These are phyloP conservation scores for Phytophthora niederhauseri DNA, from an alignment of 352 stramenopile species.

Conservation along the genomic window DNA sequence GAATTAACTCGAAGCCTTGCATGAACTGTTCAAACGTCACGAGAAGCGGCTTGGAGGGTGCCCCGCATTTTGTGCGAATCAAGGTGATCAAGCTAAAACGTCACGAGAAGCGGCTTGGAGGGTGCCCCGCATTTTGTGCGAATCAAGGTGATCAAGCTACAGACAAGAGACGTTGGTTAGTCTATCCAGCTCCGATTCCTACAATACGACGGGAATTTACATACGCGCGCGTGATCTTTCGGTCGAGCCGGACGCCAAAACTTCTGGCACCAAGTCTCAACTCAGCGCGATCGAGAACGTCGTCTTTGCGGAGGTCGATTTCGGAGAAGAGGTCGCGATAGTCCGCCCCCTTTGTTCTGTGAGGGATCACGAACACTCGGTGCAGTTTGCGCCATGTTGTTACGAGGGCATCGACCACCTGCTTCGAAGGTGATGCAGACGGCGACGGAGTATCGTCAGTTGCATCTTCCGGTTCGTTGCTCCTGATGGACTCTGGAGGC, in stretches of 20 bases:
- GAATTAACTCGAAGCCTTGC: constrained; percentile 55
- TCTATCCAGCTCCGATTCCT: background rate
- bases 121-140: constrained; percentile 49
- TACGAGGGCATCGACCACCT: constrained; percentile 50
- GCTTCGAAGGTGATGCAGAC: constrained; percentile 25
- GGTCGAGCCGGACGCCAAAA: constrained; percentile 63
- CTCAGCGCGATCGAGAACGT: constrained; percentile 67
- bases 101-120: constrained; percentile 51
- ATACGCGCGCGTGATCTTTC: constrained; percentile 67
- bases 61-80: constrained; percentile 51
- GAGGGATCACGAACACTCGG: constrained; percentile 48
- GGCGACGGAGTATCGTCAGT: constrained; percentile 11
- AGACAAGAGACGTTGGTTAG: constrained; percentile 6
- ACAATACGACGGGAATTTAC: background rate
- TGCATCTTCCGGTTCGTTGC: background rate
- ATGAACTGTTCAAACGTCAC: constrained; percentile 58
- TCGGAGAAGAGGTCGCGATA: constrained; percentile 45
- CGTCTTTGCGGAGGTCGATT: constrained; percentile 57
- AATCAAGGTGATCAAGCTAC: constrained; percentile 59
- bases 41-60: constrained; percentile 44
- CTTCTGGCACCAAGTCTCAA: constrained; percentile 53
- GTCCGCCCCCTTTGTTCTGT: constrained; percentile 25
- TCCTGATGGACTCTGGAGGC: constrained; percentile 13
- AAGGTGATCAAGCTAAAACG: constrained; percentile 57
- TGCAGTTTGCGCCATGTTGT: constrained; percentile 57